Evolutionary conservation across 192 early-diverging fungal genomes (phyloP).

Genomic region (Backusella liffmaniae): DNA sequence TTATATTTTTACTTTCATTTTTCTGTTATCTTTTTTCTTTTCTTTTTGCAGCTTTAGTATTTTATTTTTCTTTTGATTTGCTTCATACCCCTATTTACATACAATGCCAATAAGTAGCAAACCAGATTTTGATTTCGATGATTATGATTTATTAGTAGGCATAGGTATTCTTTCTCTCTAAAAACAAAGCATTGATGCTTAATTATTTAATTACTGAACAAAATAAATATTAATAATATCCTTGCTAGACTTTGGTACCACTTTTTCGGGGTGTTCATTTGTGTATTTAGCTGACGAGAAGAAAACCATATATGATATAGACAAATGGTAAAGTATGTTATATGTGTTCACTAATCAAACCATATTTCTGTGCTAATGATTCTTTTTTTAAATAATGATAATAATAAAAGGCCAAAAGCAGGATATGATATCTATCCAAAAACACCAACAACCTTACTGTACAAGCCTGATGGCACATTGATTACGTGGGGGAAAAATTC

Average conservation of each 20-base stretch:
- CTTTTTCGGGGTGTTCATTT: not conserved
- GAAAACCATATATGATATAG: not conserved
- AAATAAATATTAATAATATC: not conserved
- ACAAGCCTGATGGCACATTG: not conserved
- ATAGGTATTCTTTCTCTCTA: not conserved
- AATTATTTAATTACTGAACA: not conserved
- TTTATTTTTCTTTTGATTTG: not conserved
- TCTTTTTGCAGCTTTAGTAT: not conserved
- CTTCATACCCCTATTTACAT: not conserved
- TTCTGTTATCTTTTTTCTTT: not conserved
- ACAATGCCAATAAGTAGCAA: not conserved
- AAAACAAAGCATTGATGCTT: not conserved
- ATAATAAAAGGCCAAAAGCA: not conserved
- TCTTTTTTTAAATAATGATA: not conserved
- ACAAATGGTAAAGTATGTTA: not conserved
- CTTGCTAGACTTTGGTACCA: not conserved
- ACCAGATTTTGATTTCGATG: not conserved
- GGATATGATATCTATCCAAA: not conserved
- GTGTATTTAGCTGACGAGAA: not conserved
- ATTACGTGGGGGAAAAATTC: conserved; percentile 1
- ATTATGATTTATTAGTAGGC: conserved; percentile 1
- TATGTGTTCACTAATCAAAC: too few species aligned
- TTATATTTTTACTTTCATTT: not conserved
- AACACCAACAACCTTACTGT: not conserved
- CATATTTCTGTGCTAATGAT: not conserved